Base-by-base conservation (phyloP, 202 grass and related monocot species). In the Setaria italica region DNA sequence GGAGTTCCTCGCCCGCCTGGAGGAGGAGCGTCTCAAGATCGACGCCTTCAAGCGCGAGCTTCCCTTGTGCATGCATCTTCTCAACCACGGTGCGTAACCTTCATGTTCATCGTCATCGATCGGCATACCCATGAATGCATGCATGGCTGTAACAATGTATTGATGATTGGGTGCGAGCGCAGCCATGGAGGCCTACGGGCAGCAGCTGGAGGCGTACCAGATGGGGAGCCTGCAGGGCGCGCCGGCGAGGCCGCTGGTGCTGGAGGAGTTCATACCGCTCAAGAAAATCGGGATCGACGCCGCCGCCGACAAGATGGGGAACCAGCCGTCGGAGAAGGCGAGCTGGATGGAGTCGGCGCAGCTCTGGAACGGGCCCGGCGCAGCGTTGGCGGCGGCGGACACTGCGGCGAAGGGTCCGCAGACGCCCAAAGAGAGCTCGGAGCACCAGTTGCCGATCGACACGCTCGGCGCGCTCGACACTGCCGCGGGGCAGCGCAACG, bases 41-140 rank as follows among this genome's bases (percentile, higher is more conserved):
- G 94, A 99, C 76, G 94, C 94, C 62, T 99, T 99, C 89, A 99
- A 97, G 85, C 97, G 97, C 68, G 97, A 99, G 85, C 87, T 99
- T 43, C 97, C 97, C 29, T 87, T 99, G 45, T 99, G 97, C 83
- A 97, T 99, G 97, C 94, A 99, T 55, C 92, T 99, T 14, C 97
- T 99, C 83, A 94, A 91, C 74, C 90, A 99, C 77, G 90, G 97
- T 99, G 70, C 59, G 19, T 21, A 59, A 34, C 20, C 1, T 4
- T 0, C 7, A 42, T n/a, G 11, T 7, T 11, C 8, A 4, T 72
- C 21, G 6, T 14, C 45, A 17, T 20, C 39, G 64, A 10, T 9
- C 19, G 48, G 7, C 8, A 32, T 45, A 46, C 9, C 1, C 2
- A 57, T 57, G 17, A 7, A 56, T 54, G 39, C 13, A 14, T 15